Conservation (phyloP, 1,139 yeast species). For the Diutina neorugosa region DNA sequence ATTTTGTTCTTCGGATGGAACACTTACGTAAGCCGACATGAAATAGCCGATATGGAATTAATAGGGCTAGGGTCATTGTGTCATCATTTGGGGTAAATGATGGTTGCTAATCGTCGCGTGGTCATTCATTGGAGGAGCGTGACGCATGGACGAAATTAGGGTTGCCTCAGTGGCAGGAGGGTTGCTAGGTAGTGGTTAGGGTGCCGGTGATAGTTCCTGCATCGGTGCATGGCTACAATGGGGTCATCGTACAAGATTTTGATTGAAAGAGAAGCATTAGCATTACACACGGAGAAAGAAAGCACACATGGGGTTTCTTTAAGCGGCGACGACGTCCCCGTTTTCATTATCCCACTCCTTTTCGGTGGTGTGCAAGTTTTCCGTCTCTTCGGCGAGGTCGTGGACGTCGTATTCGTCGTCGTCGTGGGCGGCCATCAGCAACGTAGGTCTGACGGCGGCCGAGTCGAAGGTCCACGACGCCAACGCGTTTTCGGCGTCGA, state of each 20-base stretch:
- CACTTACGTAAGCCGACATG: background rate
- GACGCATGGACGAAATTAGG: background rate
- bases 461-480: slow-evolving; percentile 95
- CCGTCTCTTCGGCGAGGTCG: slow-evolving; percentile 16
- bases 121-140: background rate
- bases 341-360: slow-evolving; percentile 30
- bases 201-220: background rate
- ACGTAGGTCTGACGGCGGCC: slow-evolving; percentile 90
- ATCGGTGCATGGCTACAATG: background rate
- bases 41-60: no score
- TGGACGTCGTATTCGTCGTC: slow-evolving; percentile 36
- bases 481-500: slow-evolving; percentile 93
- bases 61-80: no score
- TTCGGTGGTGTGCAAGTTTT: slow-evolving; percentile 43
- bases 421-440: slow-evolving; percentile 67
- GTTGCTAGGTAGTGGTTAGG: background rate
- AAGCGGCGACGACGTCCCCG: slow-evolving; percentile 9
- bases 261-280: background rate
- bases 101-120: background rate
- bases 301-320: slow-evolving; percentile 6
- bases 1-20: background rate
- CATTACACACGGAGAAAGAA: background rate
- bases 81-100: background rate
- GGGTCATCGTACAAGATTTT: background rate
- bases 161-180: background rate